Conservation (phyloP, 1,284 basidiomycete species). For the Meira nashicola region DNA sequence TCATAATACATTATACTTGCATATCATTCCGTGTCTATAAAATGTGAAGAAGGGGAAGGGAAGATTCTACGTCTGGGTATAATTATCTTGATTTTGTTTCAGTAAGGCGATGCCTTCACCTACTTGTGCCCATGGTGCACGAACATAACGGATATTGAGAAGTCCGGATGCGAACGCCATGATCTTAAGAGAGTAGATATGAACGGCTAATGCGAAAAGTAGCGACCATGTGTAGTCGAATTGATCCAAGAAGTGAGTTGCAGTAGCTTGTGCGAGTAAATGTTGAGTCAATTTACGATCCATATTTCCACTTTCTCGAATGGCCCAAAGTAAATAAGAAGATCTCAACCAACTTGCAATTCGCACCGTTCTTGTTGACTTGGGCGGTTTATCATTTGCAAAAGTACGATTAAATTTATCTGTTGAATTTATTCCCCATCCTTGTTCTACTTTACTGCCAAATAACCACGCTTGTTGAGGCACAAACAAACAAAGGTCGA, state of each 20-base stretch:
- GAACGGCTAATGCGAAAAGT: background rate
- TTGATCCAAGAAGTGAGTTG: background rate
- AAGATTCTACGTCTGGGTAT: background rate
- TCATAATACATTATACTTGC: slow-evolving; percentile 4
- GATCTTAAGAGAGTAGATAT: background rate
- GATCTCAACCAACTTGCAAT: background rate
- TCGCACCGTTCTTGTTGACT: background rate
- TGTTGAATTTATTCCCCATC: slow-evolving; percentile 11
- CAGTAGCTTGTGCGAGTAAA: background rate
- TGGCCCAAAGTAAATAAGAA: background rate
- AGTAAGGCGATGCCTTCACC: slow-evolving; percentile 5
- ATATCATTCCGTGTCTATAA: background rate
- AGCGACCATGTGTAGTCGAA: background rate
- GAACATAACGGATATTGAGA: slow-evolving; percentile 6
- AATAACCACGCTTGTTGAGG: slow-evolving; percentile 5
- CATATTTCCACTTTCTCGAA: background rate
- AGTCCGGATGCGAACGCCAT: background rate
- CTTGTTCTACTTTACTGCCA: slow-evolving; percentile 5
- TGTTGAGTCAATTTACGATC: background rate
- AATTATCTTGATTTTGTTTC: background rate
- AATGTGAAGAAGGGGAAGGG: background rate
- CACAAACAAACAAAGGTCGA: slow-evolving; percentile 4
- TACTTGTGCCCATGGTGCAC: slow-evolving; percentile 6
- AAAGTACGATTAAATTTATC: background rate
- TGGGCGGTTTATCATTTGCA: background rate